Conservation (phyloP, 2,329 filamentous ascomycete species). For the Neocucurbitaria cava region DNA sequence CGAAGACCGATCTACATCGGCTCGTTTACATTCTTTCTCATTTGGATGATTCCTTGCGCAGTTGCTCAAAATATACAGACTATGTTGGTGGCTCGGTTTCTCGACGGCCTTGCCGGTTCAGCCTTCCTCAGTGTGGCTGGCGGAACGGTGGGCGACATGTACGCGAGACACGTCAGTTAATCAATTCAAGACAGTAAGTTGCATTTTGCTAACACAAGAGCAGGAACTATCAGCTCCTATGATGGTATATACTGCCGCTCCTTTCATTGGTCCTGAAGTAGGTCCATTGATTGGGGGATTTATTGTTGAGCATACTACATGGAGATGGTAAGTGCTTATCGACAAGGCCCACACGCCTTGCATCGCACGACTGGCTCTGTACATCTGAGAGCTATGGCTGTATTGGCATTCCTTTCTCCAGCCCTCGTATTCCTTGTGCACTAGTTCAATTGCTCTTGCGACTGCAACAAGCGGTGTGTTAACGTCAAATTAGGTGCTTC, state of each 20-base stretch:
- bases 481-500: slow-evolving; percentile 52
- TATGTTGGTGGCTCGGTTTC: slow-evolving; percentile 78
- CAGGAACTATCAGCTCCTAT: slow-evolving; percentile 77
- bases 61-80: slow-evolving; percentile 83
- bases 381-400: slow-evolving; percentile 3
- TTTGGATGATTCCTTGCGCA: slow-evolving; percentile 83
- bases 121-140: slow-evolving; percentile 74
- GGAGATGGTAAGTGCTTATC: slow-evolving; percentile 55
- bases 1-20: slow-evolving; percentile 80
- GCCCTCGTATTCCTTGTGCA: slow-evolving; percentile 3
- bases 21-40: slow-evolving; percentile 75
- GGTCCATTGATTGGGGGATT: slow-evolving; percentile 75
- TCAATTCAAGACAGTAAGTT: background rate
- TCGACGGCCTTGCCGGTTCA: slow-evolving; percentile 74
- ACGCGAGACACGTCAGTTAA: slow-evolving; percentile 41
- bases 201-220: slow-evolving; percentile 11
- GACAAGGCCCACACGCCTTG: slow-evolving; percentile 8
- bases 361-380: slow-evolving; percentile 10
- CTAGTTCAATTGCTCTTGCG: background rate
- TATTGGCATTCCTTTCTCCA: slow-evolving; percentile 3
- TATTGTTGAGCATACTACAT: slow-evolving; percentile 76
- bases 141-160: slow-evolving; percentile 78
- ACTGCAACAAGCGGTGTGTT: slow-evolving; percentile 28
- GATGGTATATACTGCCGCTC: slow-evolving; percentile 69
- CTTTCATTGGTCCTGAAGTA: slow-evolving; percentile 63